Base-by-base conservation (phyloP, 768 basidiomycete genomes). In the Candolleomyces efflorescens region DNA sequence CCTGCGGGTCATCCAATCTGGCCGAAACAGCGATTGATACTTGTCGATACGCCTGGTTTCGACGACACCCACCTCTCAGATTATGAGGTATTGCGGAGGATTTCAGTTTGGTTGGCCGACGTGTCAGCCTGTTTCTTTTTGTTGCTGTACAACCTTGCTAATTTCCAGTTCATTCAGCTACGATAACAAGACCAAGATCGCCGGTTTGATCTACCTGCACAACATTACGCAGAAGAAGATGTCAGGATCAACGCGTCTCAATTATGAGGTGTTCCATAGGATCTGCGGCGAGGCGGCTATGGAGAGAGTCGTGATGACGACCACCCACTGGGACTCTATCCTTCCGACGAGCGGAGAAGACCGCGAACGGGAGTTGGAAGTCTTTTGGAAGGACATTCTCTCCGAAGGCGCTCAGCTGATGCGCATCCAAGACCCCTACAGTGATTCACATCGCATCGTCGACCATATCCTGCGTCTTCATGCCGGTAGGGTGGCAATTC, bases 151-250 rank as follows among this genome's bases (percentile, higher is more conserved):
- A 5, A 32, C 32, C 32, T 32, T 32, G 11, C 32, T 32, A 11
- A 32, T 32, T 32, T 5, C 2, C 11, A 11, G 11, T 32, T 32
- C 32, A 32, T 32, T 32, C 32, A 49, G 47, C 5, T 49, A 49
- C n/a, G 26, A 49, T 15, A 27, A 49, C 15, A 27, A 23, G 13
- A 49, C 15, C 17, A 27, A 15, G 15, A 20, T 49, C 26, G 23
- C 13, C 27, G 78, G 77, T 3, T 68, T 79, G 61, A 65, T 79
- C 18, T 79, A 79, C 62, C 67, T 79, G 62, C 77, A 78, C 58
- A 69, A 74, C 24, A 79, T 78, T 60, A 64, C 67, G 2, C 75
- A 77, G 50, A 67, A 72, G 63, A 63, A 74, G 24, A 73, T 79
- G 18, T 20, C 26, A 23, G 47, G 47, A 27, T 49, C 47, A 23